Percentiles rank a stretch among this genome's conserved stretches.
Conservation (phyloP, 1,139 yeast genomes). For the Kodamaea plutei region DNA sequence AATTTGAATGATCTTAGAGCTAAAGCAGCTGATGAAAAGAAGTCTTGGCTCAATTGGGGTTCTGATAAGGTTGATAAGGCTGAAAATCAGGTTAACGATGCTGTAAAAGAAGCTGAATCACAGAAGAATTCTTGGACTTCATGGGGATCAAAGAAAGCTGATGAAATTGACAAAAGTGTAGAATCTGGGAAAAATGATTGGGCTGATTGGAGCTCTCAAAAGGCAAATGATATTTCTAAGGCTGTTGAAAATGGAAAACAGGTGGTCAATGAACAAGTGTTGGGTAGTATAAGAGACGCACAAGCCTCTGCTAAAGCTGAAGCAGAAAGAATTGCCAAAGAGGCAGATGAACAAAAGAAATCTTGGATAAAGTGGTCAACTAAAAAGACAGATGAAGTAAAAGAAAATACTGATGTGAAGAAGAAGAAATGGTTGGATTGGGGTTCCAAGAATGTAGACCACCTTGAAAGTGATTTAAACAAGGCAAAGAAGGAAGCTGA, state of each 20-base stretch:
- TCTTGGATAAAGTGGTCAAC: slow-evolving; percentile 22
- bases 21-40: slow-evolving; percentile 15
- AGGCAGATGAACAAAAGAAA: slow-evolving; percentile 16
- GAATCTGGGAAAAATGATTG: slow-evolving; percentile 15
- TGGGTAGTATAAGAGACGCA: neutral
- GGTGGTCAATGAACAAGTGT: neutral
- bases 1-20: slow-evolving; percentile 8
- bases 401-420: slow-evolving; percentile 17
- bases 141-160: slow-evolving; percentile 25
- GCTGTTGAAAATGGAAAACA: too few species aligned
- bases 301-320: slow-evolving; percentile 8
- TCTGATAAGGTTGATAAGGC: slow-evolving; percentile 23
- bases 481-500: slow-evolving; percentile 9
- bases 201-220: slow-evolving; percentile 25
- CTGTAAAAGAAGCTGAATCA: slow-evolving; percentile 7
- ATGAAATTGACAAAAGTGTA: slow-evolving; percentile 15
- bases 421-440: slow-evolving; percentile 9
- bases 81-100: neutral
- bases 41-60: slow-evolving; percentile 29
- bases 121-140: slow-evolving; percentile 21
- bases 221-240: slow-evolving; percentile 19
- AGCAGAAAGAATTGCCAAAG: slow-evolving; percentile 7
- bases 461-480: slow-evolving; percentile 9
- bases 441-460: slow-evolving; percentile 24
- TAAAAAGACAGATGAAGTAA: slow-evolving; percentile 20